Evolutionary conservation across 306 rosid genomes (phyloP).

Genomic region (Glycyrrhiza uralensis): DNA sequence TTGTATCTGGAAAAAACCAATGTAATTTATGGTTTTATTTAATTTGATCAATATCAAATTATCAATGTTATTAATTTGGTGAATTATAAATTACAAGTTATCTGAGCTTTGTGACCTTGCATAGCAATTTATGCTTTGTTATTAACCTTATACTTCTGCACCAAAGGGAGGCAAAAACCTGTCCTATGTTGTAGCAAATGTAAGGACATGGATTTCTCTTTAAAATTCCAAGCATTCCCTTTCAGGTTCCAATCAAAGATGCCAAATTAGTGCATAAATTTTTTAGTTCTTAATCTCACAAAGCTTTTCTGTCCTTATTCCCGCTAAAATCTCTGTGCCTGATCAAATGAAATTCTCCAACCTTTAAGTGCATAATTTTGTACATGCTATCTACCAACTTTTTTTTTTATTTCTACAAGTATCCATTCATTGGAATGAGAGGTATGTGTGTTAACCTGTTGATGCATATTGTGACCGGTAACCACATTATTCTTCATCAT

Average conservation of each 20-base stretch:
- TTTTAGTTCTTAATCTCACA: neutral
- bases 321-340: neutral
- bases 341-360: neutral
- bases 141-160: no score
- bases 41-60: no score
- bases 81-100: no score
- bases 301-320: neutral
- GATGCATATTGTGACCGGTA: neutral
- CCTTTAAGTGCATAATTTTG: conserved; percentile 1
- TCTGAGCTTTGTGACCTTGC: no score
- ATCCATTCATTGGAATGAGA: neutral
- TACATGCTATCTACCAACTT: neutral
- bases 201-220: neutral
- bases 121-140: no score
- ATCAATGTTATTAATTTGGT: no score
- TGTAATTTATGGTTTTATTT: no score
- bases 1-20: no score
- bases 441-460: neutral
- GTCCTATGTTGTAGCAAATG: neutral
- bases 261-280: neutral
- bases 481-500: neutral
- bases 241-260: neutral
- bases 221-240: no score
- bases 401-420: neutral
- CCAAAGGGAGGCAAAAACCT: neutral